phyloP scores from a whole-genome alignment of 805 yeast genomes.

The Suhomyces prunicola region DNA sequence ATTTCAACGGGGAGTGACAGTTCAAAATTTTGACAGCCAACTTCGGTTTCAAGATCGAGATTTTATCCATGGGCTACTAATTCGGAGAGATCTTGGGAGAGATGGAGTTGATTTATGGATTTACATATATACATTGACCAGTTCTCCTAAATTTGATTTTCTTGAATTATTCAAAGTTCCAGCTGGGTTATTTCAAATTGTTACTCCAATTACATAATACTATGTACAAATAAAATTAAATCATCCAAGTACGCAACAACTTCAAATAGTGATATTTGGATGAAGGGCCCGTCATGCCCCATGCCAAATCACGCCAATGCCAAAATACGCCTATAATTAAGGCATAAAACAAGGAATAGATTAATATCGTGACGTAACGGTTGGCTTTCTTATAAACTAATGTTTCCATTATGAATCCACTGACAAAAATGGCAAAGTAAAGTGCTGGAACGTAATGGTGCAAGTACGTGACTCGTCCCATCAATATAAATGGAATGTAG shows the following conservation, averaged over 20 bases:
- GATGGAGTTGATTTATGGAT: too few relatives aligned
- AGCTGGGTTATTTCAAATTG: not conserved
- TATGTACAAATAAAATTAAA: not conserved
- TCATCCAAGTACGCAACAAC: slow-evolving; percentile 10
- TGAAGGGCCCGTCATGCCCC: slow-evolving; percentile 64
- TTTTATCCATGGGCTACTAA: too few relatives aligned
- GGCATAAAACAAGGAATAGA: slow-evolving; percentile 47
- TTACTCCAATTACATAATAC: not conserved
- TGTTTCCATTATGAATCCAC: slow-evolving; percentile 20
- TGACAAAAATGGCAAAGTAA: slow-evolving; percentile 29
- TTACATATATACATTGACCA: not conserved
- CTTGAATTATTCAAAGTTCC: not conserved
- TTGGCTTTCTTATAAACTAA: slow-evolving; percentile 17
- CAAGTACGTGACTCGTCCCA: slow-evolving; percentile 44
- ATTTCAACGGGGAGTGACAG: too few relatives aligned
- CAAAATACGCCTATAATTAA: slow-evolving; percentile 56
- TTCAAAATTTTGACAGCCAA: too few relatives aligned
- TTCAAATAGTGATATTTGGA: slow-evolving; percentile 28
- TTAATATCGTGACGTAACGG: slow-evolving; percentile 10
- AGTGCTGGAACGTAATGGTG: slow-evolving; percentile 46
- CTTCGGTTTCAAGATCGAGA: too few relatives aligned
- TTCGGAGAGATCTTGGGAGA: not conserved
- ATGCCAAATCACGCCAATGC: slow-evolving; percentile 63
- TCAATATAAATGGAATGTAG: slow-evolving; percentile 37
- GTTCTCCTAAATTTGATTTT: not conserved